Conservation (phyloP, 2,329 filamentous ascomycete genomes). For the Fusarium chuoi region DNA sequence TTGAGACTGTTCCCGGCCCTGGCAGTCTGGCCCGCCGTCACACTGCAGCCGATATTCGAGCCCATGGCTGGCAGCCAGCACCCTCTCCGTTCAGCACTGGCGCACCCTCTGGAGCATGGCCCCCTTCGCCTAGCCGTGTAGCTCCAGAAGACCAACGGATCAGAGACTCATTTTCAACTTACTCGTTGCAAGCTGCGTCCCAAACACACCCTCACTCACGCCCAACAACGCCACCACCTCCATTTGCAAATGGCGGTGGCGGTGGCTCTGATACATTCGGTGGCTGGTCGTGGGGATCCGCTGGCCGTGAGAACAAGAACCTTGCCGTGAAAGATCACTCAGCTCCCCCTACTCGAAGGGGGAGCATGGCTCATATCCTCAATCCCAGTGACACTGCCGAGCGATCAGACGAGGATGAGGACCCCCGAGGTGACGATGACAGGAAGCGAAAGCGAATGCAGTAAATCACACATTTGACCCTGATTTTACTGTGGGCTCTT, state of each 20-base stretch:
- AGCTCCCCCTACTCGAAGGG: constrained; percentile 65
- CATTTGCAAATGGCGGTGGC: constrained; percentile 58
- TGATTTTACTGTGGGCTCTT: neutral
- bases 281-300: constrained; percentile 67
- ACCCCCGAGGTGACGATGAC: constrained; percentile 65
- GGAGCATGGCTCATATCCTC: constrained; percentile 72
- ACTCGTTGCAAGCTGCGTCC: constrained; percentile 59
- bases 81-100: constrained; percentile 74
- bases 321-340: constrained; percentile 65
- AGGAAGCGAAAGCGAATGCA: constrained; percentile 71
- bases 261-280: constrained; percentile 59
- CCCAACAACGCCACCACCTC: constrained; percentile 64
- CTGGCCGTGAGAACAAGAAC: constrained; percentile 61
- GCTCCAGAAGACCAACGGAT: constrained; percentile 65
- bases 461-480: constrained; percentile 55
- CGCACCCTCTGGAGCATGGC: constrained; percentile 61
- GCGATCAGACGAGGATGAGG: constrained; percentile 66
- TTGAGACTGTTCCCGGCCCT: constrained; percentile 71
- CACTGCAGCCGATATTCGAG: constrained; percentile 94
- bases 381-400: constrained; percentile 68
- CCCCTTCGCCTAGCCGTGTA: constrained; percentile 63
- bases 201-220: constrained; percentile 60
- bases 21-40: constrained; percentile 83
- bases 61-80: constrained; percentile 77
- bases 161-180: constrained; percentile 66